Base-by-base conservation (phyloP, 169 alveolate genomes). In the Plasmodium yoelii region DNA sequence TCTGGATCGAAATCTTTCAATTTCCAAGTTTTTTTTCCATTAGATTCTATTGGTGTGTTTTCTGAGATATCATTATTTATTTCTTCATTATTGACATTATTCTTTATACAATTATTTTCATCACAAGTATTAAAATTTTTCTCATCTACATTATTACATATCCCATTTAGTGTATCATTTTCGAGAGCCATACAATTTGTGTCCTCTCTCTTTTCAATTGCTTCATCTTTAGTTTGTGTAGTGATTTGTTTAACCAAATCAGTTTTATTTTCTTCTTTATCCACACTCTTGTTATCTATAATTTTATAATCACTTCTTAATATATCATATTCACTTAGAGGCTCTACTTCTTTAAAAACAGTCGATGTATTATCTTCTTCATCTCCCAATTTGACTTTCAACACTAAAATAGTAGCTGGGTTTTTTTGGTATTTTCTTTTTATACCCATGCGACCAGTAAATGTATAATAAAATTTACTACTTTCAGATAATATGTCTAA, bases 391-490 rank as follows among this genome's bases (percentile, higher is more conserved):
- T 80, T 82, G 26, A 88, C 56, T 42, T 88, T 90, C 57, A 93
- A 49, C 13, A 93, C 94, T 56, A 94, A 87, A 60, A 92, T 92
- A 6, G 96, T 88, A 1, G 88, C 91, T 44, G 80, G 93, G n/a
- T 28, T 46, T 28, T 63, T 73, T 26, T 94, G 96, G 55, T 92
- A 73, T 67, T 90, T 94, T 67, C 96, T 73, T 49, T 94, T 77
- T 18, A 94, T 87, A 1, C 96, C 96, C 92, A 94, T 57, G 9
- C 90, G 55, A 18, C 96, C 96, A 9, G 96, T 94, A 68, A 94
- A 94, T 19, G 86, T 49, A 46, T 88, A 92, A 10, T 59, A 51
- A 74, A 94, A 92, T 26, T 87, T 82, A 74, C 93, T 71, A 51
- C 67, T 18, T 42, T 73, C 63, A 2, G 95, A 70, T 28, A 92